Percentiles rank a stretch among this genome's conserved stretches.
These are phyloP conservation scores for Cytospora schulzeri DNA, from an alignment of 2,329 filamentous ascomycete genomes.

Conservation along the genomic window DNA sequence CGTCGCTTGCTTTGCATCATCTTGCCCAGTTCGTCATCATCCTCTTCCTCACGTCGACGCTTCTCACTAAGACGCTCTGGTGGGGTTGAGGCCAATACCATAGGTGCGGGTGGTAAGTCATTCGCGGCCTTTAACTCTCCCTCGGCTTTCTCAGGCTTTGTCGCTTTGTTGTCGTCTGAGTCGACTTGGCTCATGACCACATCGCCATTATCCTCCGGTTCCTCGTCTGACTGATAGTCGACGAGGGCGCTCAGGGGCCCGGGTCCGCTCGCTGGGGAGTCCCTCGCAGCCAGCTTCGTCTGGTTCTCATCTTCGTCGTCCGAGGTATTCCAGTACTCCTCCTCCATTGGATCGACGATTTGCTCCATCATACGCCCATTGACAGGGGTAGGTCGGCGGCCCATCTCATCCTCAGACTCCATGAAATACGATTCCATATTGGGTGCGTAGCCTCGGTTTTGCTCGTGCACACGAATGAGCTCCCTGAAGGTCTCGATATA, in stretches of 20 bases:
- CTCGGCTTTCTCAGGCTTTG: conserved; percentile 31
- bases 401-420: conserved; percentile 66
- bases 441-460: conserved; percentile 68
- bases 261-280: conserved; percentile 61
- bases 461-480: conserved; percentile 76
- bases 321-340: conserved; percentile 90
- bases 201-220: conserved; percentile 67
- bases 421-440: conserved; percentile 69
- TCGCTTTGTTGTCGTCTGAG: conserved; percentile 34
- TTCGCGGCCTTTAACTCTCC: conserved; percentile 35
- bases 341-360: conserved; percentile 76
- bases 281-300: conserved; percentile 37
- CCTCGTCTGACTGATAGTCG: conserved; percentile 53
- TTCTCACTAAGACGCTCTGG: conserved; percentile 86
- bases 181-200: conserved; percentile 35
- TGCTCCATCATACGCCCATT: conserved; percentile 69
- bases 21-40: conserved; percentile 89
- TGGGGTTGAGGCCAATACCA: conserved; percentile 53
- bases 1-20: conserved; percentile 67
- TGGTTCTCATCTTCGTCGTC: conserved; percentile 80
- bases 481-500: conserved; percentile 85
- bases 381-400: conserved; percentile 43
- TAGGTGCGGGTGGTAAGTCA: conserved; percentile 37
- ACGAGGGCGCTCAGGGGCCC: conserved; percentile 62
- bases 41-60: conserved; percentile 86